These are phyloP conservation scores for Backusella australiensis DNA, from an alignment of 192 early-diverging fungal species.

Conservation along the genomic window DNA sequence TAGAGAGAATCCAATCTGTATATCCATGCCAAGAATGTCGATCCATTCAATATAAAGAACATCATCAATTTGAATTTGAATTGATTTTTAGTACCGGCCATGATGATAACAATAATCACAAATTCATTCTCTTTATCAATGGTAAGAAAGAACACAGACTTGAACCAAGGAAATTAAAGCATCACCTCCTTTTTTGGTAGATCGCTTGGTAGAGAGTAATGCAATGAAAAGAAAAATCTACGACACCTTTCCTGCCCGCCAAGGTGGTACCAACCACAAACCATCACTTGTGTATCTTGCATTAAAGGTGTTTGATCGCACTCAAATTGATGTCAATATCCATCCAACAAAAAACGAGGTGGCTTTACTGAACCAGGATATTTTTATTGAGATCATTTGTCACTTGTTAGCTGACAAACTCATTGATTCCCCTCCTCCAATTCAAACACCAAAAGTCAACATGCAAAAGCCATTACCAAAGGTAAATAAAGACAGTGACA, in stretches of 20 bases:
- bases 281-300: neutral
- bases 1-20: neutral
- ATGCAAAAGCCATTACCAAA: neutral
- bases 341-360: constrained; percentile 12
- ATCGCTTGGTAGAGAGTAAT: constrained; percentile 5
- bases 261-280: neutral
- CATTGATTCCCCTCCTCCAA: neutral
- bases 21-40: neutral
- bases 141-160: neutral
- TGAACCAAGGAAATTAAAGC: no score
- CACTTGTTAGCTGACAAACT: neutral
- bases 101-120: neutral
- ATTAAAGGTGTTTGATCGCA: neutral
- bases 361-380: neutral
- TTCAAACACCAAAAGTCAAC: neutral
- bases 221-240: neutral
- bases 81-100: neutral
- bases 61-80: neutral
- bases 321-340: constrained; percentile 14
- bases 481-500: neutral
- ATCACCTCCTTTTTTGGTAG: neutral
- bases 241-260: neutral
- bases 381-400: neutral
- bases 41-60: neutral
- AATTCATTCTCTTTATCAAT: constrained; percentile 11